A percentile compares a stretch with the other conserved stretches of the same genome.
These are phyloP conservation scores for Phylloporus sp. DNA, from an alignment of 768 basidiomycete genomes.

Conservation along the genomic window DNA sequence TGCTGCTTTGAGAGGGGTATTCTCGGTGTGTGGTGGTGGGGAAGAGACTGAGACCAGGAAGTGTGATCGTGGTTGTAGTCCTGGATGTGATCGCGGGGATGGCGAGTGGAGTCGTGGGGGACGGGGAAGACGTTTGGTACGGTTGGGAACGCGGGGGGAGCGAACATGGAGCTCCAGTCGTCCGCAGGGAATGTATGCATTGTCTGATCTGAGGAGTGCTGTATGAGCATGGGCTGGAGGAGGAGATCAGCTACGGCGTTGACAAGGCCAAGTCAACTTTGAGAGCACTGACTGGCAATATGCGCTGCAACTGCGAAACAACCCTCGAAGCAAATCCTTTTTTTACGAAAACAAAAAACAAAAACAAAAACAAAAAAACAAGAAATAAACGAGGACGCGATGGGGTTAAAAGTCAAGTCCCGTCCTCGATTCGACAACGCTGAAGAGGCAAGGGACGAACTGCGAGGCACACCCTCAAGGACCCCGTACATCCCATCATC, in stretches of 20 bases:
- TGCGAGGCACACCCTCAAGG: conserved; percentile 15
- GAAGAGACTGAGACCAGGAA: conserved; percentile 25
- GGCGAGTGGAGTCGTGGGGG: conserved; percentile 33
- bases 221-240: conserved; percentile 17
- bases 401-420: background rate
- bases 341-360: conserved; percentile 8
- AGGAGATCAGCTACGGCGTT: conserved; percentile 4
- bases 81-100: conserved; percentile 14
- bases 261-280: too few species aligned
- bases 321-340: conserved; percentile 2
- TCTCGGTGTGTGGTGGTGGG: conserved; percentile 25
- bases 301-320: too few species aligned
- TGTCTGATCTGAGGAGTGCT: conserved; percentile 14
- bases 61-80: conserved; percentile 21
- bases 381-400: background rate
- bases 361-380: conserved; percentile 1
- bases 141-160: conserved; percentile 54
- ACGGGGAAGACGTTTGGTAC: conserved; percentile 53
- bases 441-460: conserved; percentile 15
- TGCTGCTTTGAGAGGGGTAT: conserved; percentile 29
- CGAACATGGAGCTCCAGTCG: conserved; percentile 57
- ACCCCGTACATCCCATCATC: conserved; percentile 6
- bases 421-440: conserved; percentile 9
- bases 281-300: too few species aligned
- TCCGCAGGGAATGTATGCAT: conserved; percentile 26